These are phyloP conservation scores for Sporothrix luriei DNA, from an alignment of 2,329 filamentous ascomycete species.

Conservation along the genomic window DNA sequence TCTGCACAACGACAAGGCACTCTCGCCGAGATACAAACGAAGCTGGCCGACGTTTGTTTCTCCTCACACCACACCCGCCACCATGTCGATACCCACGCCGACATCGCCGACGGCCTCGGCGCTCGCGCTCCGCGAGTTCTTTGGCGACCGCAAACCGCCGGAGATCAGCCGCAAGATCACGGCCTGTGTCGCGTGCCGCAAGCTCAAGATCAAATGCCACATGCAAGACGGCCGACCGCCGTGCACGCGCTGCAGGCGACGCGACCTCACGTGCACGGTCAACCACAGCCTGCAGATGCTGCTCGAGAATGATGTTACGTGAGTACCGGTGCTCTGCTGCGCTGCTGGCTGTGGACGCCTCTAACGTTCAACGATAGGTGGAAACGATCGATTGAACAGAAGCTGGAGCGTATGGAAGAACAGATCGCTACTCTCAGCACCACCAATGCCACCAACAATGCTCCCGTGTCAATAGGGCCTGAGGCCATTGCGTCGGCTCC, in stretches of 20 bases:
- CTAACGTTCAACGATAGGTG: background rate
- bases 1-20: background rate
- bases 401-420: constrained; percentile 11
- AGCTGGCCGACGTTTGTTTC: too few relatives aligned
- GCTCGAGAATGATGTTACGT: constrained; percentile 18
- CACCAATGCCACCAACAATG: background rate
- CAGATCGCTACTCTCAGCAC: background rate
- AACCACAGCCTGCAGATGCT: constrained; percentile 26
- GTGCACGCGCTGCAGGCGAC: constrained; percentile 11
- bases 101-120: constrained; percentile 11
- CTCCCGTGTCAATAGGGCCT: background rate
- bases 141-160: constrained; percentile 16
- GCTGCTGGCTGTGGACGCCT: background rate
- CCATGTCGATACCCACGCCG: constrained; percentile 12
- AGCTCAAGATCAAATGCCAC: constrained; percentile 22
- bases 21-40: background rate
- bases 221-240: constrained; percentile 7
- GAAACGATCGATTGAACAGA: constrained; percentile 12
- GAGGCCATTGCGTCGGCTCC: background rate
- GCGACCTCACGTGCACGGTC: constrained; percentile 15
- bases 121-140: constrained; percentile 5
- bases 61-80: background rate
- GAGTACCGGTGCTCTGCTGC: background rate
- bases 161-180: constrained; percentile 22
- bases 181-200: constrained; percentile 11